Evolutionary conservation across 306 rosid species (phyloP), one percentile per base, ranked within the genome.

Genomic region (Astragalus glycyphyllos): DNA sequence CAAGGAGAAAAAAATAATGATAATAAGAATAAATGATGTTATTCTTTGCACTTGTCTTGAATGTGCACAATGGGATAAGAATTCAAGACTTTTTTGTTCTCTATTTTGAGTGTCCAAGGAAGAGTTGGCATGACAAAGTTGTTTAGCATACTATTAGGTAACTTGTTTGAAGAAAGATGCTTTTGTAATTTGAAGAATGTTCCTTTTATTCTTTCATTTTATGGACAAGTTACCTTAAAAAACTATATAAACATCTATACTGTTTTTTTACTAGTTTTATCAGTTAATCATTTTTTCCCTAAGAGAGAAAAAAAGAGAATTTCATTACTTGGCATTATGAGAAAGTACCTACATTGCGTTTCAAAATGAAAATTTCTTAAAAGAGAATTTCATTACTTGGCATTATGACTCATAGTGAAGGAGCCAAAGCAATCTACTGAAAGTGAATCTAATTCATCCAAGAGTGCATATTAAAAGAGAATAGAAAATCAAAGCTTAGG

Each of bases 41-140:
- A 64, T 64, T 58, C 56, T 37, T 63, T 46, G 58, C 15, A 49
- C 58, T 65, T n/a, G 45, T 53, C 64, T 50, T 49, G 42, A 11
- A 16, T 49, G 61, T 29, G 7, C 51, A 59, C 17, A 42, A 29
- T 42, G 23, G 55, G 7, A 14, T 38, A 64, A 64, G 74, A 65
- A 69, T 62, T 65, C 34, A 29, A 3, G 1, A 29, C 46, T 29
- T 51, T 68, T 37, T 69, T 68, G 23, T 20, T 20, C 11, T 54
- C 15, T 46, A 23, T 6, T 42, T 65, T 59, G 58, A 60, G 45
- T 65, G 75, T 76, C 48, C 55, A 65, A 76, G 78, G 37, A 70
- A 80, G 54, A 64, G 53, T 70, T 48, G 5, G 10, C 63, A 65
- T 64, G 38, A 37, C 7, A 11, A 54, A 37, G 58, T 46, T 53